These are phyloP conservation scores for Pulveroboletus sp. DNA, from an alignment of 1,284 basidiomycete species.

Conservation along the genomic window DNA sequence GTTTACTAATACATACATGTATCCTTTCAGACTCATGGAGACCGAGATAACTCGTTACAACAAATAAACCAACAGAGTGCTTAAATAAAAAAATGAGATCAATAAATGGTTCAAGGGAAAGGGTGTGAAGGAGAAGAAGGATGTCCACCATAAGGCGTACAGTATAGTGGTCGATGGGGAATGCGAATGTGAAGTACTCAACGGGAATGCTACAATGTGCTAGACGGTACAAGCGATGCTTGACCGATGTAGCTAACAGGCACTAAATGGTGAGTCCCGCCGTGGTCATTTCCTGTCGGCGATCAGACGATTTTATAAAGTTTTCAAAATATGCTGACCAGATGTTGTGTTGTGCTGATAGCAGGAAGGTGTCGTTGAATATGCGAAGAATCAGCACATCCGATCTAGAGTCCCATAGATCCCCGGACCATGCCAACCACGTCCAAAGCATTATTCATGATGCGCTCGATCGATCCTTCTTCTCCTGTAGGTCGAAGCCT, in stretches of 20 bases:
- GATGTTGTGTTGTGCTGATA: neutral
- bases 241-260: neutral
- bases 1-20: too few relatives aligned
- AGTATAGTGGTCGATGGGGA: neutral
- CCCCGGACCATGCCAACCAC: constrained; percentile 14
- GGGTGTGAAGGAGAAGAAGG: neutral
- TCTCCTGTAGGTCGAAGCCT: constrained; percentile 8
- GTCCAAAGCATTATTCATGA: constrained; percentile 15
- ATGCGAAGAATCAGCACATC: too few relatives aligned
- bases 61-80: too few relatives aligned
- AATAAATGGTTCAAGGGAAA: neutral
- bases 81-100: too few relatives aligned
- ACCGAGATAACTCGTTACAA: too few relatives aligned
- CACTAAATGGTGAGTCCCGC: neutral
- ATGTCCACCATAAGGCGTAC: neutral
- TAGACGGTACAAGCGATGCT: neutral
- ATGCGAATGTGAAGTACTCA: neutral
- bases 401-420: constrained; percentile 8
- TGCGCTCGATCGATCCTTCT: constrained; percentile 11
- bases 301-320: neutral
- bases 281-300: neutral
- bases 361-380: neutral
- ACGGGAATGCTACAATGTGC: neutral
- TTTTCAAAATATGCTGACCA: neutral
- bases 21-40: too few relatives aligned